Conservation (phyloP, 495 filamentous ascomycete genomes). For the Podospora didyma region DNA sequence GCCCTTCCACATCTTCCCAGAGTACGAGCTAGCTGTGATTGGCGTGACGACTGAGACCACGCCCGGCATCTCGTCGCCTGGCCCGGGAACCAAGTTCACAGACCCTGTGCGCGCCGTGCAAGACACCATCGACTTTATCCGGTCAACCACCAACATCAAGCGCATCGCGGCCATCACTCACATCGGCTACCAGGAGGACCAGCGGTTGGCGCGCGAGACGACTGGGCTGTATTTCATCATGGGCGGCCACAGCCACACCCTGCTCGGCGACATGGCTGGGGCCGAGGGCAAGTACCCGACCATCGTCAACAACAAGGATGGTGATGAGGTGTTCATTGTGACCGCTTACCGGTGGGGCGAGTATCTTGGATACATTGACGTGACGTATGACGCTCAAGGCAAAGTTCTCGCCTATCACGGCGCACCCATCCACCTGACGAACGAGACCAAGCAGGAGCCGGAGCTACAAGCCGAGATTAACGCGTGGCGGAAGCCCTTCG, state of each 20-base stretch:
- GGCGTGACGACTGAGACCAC: slow-evolving; percentile 55
- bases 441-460: slow-evolving; percentile 47
- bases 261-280: slow-evolving; percentile 45
- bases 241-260: slow-evolving; percentile 58
- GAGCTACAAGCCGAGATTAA: slow-evolving; percentile 48
- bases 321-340: slow-evolving; percentile 59
- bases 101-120: slow-evolving; percentile 48
- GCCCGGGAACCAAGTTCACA: slow-evolving; percentile 46
- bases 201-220: slow-evolving; percentile 46
- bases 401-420: slow-evolving; percentile 52
- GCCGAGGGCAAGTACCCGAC: slow-evolving; percentile 54
- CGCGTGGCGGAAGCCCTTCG: slow-evolving; percentile 50
- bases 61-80: slow-evolving; percentile 47
- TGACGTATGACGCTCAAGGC: slow-evolving; percentile 48
- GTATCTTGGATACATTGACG: slow-evolving; percentile 57
- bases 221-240: slow-evolving; percentile 54
- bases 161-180: slow-evolving; percentile 55
- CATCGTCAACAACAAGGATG: slow-evolving; percentile 49
- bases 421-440: slow-evolving; percentile 53
- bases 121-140: slow-evolving; percentile 49
- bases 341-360: slow-evolving; percentile 58
- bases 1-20: slow-evolving; percentile 52
- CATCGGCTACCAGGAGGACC: slow-evolving; percentile 56
- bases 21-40: slow-evolving; percentile 53
- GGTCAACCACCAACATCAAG: slow-evolving; percentile 43